Conservation (phyloP, 2,329 filamentous ascomycete genomes). For the Chaetoscypha palmicola region DNA sequence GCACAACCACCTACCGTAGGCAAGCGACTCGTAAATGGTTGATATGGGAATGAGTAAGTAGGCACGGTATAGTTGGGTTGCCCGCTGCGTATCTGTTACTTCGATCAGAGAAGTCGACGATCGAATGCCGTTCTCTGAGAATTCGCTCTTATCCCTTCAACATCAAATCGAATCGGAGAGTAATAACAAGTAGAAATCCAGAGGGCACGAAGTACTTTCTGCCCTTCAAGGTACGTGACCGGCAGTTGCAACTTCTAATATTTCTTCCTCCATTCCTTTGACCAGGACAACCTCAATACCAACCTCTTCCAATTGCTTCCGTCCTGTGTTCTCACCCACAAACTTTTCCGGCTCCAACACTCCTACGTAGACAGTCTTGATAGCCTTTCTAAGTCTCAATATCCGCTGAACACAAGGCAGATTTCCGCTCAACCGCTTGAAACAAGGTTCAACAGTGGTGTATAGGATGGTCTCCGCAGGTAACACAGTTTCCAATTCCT, state of each 20-base stretch:
- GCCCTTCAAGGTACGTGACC: constrained; percentile 49
- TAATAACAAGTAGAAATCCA: too few species aligned
- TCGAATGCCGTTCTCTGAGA: too few species aligned
- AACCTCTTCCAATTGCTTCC: constrained; percentile 58
- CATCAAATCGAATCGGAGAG: too few species aligned
- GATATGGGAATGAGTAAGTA: too few species aligned
- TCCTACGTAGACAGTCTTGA: constrained; percentile 77
- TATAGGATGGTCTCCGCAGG: constrained; percentile 59
- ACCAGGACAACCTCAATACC: constrained; percentile 71
- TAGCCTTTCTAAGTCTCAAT: constrained; percentile 44
- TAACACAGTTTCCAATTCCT: constrained; percentile 44
- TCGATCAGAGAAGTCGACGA: too few species aligned
- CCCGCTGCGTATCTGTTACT: too few species aligned
- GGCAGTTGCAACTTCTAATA: constrained; percentile 73
- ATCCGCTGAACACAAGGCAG: constrained; percentile 74
- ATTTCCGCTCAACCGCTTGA: constrained; percentile 66
- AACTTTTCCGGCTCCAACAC: constrained; percentile 88
- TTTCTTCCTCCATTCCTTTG: constrained; percentile 69
- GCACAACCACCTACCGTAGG: too few species aligned
- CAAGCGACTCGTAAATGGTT: too few species aligned
- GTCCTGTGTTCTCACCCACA: constrained; percentile 73
- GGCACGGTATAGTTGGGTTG: too few species aligned
- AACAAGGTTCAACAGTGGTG: constrained; percentile 89
- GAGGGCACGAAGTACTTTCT: too few species aligned
- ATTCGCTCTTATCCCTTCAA: too few species aligned